phyloP scores from a whole-genome alignment of 306 rosid genomes.

The Vigna nakashimae region DNA sequence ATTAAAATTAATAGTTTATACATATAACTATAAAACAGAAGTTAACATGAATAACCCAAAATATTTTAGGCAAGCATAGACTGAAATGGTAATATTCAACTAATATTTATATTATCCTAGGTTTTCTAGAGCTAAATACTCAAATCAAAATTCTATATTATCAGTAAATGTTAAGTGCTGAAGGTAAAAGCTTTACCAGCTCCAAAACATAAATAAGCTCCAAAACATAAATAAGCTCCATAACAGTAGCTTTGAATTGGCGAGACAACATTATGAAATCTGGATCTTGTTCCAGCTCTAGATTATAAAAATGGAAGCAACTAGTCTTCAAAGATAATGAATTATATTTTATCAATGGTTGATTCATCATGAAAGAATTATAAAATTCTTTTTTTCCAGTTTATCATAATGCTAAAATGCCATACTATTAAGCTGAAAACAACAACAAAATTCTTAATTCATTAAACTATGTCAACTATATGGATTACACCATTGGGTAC shows the following conservation, averaged over 20 bases:
- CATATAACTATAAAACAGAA: slow-evolving; percentile 6
- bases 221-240: too few species aligned
- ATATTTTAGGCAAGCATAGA: slow-evolving; percentile 10
- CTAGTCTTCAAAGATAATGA: too few species aligned
- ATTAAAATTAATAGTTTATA: not conserved
- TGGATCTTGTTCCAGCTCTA: too few species aligned
- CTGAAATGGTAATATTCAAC: slow-evolving; percentile 15
- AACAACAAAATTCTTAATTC: too few species aligned
- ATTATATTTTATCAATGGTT: too few species aligned
- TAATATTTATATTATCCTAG: slow-evolving; percentile 12
- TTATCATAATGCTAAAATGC: too few species aligned
- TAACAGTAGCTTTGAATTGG: slow-evolving; percentile 91
- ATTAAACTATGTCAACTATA: too few species aligned
- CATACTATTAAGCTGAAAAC: too few species aligned
- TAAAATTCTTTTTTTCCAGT: too few species aligned
- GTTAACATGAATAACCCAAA: slow-evolving; percentile 8
- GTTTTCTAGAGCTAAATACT: slow-evolving; percentile 27
- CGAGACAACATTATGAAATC: slow-evolving; percentile 87
- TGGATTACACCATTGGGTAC: too few species aligned
- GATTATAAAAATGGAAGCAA: too few species aligned
- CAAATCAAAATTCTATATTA: slow-evolving; percentile 36
- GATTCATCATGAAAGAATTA: too few species aligned
- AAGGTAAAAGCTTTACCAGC: slow-evolving; percentile 67
- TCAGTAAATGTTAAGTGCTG: slow-evolving; percentile 20
- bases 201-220: slow-evolving; percentile 95